Conservation (phyloP, 2,329 filamentous ascomycete species). For the Cephalotrichum gorgonifer region DNA sequence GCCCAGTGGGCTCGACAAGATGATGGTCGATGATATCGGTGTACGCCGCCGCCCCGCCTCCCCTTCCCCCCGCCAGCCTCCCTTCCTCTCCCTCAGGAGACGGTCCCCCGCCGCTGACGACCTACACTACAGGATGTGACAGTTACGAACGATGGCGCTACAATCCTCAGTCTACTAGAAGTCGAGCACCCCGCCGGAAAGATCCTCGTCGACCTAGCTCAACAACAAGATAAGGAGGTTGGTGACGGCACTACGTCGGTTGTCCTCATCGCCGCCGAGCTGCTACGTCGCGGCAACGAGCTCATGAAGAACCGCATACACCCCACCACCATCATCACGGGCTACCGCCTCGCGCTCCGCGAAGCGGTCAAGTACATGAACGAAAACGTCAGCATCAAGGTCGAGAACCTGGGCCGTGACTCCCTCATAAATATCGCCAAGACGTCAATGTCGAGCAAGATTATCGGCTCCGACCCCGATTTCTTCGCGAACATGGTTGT, state of each 20-base stretch:
- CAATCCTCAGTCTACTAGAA: slow-evolving; percentile 87
- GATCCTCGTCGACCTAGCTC: slow-evolving; percentile 93
- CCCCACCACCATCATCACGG: slow-evolving; percentile 97
- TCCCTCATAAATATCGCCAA: slow-evolving; percentile 91
- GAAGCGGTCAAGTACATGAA: slow-evolving; percentile 99
- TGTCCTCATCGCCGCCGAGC: slow-evolving; percentile 91
- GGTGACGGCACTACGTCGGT: slow-evolving; percentile 97
- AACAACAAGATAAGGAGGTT: slow-evolving; percentile 98
- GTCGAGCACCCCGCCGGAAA: slow-evolving; percentile 97
- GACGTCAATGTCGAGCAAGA: slow-evolving; percentile 99
- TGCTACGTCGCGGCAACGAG: slow-evolving; percentile 88
- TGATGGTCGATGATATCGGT: slow-evolving; percentile 99
- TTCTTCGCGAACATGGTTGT: slow-evolving; percentile 98
- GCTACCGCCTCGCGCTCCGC: slow-evolving; percentile 87
- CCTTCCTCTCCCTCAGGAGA: slow-evolving; percentile 11
- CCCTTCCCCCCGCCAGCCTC: slow-evolving; percentile 7
- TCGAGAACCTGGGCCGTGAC: slow-evolving; percentile 82
- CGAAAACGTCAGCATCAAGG: slow-evolving; percentile 94
- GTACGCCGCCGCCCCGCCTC: slow-evolving; percentile 35
- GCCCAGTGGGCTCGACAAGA: slow-evolving; percentile 94
- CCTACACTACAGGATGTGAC: slow-evolving; percentile 66
- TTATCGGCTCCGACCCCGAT: slow-evolving; percentile 89
- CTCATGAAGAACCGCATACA: slow-evolving; percentile 99
- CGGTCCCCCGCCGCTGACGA: slow-evolving; percentile 6
- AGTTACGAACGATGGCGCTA: slow-evolving; percentile 97